Base-by-base conservation (phyloP, 768 basidiomycete genomes). In the Tricholoma flavovirens region DNA sequence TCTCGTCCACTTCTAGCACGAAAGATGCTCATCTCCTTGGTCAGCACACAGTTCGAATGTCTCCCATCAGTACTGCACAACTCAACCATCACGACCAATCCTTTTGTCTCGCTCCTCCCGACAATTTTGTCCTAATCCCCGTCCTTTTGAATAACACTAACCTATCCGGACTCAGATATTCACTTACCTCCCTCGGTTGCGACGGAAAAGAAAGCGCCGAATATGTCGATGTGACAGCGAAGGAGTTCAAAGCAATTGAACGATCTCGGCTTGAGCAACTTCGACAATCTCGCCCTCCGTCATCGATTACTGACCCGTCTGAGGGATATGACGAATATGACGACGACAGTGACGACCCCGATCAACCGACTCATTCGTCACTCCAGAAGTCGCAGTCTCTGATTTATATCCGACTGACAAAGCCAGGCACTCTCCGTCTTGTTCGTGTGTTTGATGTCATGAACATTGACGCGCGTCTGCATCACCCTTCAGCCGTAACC, bases 11-110 rank as follows among this genome's bases (percentile, higher is more conserved):
- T 19, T 67, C 75, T 36, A 65, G 63, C 15, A 65, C 70, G 1
- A 75, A 73, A 38, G 86, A 89, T 59, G 67, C 73, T 4, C 85
- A 90, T 65, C 73, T 91, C 7, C 79, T 85, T 30, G 95, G 95
- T 32, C 87, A 93, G 68, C 92, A 95, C 66, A 94, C 92, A 0
- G 88, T 98, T 51, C 84, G 88, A 60, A 87, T 95, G 81, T 91
- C 93, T 0, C 94, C 94, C 9, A 93, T 92, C 63, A 92, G 93
- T 67, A 97, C 94, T 2, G 95, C 94, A 4, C 86, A 87, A 19
- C 76, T 98, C 43, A 95, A 96, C 62, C 92, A 91, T 10, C 77
- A 86, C 56, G 77, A 72, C 12, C 76, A 83, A 51, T 83, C 83
- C 3, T 94, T 86, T 67, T 96, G 93, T 63, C 76, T 95, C 17